Evolutionary conservation across 2,329 filamentous ascomycete species (phyloP).

Genomic region (Delphinella strobiligena): DNA sequence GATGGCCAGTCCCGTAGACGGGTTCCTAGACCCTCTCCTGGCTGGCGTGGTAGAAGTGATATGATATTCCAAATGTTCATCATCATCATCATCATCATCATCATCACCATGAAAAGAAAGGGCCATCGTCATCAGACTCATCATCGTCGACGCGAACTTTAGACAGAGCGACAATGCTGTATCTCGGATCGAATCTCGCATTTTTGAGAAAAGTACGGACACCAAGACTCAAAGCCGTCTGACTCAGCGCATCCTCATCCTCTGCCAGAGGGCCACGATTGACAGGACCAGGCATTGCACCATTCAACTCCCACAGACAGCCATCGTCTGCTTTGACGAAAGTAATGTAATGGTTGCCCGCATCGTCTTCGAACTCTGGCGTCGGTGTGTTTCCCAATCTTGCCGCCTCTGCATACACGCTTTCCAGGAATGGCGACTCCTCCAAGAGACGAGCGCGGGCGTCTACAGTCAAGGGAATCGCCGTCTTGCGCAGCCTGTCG

Average conservation of each 20-base stretch:
- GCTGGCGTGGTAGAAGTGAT: too few species aligned
- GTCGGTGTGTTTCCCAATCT: background rate
- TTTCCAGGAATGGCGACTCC: constrained; percentile 32
- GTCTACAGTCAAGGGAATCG: constrained; percentile 30
- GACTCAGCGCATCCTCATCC: constrained; percentile 33
- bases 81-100: too few species aligned
- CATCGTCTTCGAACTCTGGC: constrained; percentile 13
- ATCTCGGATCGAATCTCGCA: background rate
- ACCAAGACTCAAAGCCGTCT: constrained; percentile 28
- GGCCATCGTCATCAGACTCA: too few species aligned
- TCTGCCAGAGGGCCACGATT: constrained; percentile 28
- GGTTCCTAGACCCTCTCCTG: too few species aligned
- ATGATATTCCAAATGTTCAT: too few species aligned
- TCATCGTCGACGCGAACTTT: too few species aligned
- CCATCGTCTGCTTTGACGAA: constrained; percentile 34
- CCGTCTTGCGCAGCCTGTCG: constrained; percentile 31
- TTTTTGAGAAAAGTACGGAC: background rate
- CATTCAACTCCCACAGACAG: constrained; percentile 36
- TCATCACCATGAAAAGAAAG: too few species aligned
- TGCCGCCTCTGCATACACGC: constrained; percentile 27
- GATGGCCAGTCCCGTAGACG: too few species aligned
- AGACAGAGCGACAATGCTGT: background rate
- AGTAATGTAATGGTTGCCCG: constrained; percentile 33
- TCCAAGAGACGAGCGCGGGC: constrained; percentile 42
- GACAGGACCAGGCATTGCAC: constrained; percentile 31